Evolutionary conservation across 257 asterid species (phyloP).

Genomic region (Dorcoceras hygrometricum): DNA sequence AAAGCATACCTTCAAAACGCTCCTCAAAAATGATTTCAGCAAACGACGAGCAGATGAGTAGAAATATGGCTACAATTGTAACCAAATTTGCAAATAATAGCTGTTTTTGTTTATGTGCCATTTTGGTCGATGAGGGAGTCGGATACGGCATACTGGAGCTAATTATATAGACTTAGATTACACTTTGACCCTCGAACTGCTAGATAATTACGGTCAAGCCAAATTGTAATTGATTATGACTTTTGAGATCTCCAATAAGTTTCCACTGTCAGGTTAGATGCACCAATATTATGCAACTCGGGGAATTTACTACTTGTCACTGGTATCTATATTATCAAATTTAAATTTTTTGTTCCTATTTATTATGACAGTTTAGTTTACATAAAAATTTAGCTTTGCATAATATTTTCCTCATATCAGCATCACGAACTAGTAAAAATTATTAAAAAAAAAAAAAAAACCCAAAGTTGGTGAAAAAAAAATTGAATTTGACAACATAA

Average conservation of each 20-base stretch:
- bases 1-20: conserved; percentile 70
- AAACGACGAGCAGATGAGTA: conserved; percentile 36
- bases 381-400: no score
- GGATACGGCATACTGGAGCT: not conserved
- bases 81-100: conserved; percentile 13
- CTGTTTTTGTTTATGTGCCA: conserved; percentile 35
- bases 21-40: conserved; percentile 86
- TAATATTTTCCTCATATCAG: no score
- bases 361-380: no score
- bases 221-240: conserved; percentile 15
- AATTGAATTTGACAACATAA: no score
- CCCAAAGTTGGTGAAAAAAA: no score
- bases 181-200: conserved; percentile 21
- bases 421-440: no score
- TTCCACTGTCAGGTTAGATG: conserved; percentile 34
- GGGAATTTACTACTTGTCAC: no score
- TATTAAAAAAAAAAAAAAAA: no score
- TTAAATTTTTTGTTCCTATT: no score
- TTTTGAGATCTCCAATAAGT: conserved; percentile 34
- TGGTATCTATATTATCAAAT: no score
- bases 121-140: conserved; percentile 19
- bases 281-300: no score
- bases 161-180: conserved; percentile 27
- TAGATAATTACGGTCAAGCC: conserved; percentile 34
- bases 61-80: conserved; percentile 20